A percentile compares a stretch with the other conserved stretches of the same genome.
These are phyloP conservation scores for Silene coronaria DNA, from an alignment of 179 eudicot species.

Conservation along the genomic window DNA sequence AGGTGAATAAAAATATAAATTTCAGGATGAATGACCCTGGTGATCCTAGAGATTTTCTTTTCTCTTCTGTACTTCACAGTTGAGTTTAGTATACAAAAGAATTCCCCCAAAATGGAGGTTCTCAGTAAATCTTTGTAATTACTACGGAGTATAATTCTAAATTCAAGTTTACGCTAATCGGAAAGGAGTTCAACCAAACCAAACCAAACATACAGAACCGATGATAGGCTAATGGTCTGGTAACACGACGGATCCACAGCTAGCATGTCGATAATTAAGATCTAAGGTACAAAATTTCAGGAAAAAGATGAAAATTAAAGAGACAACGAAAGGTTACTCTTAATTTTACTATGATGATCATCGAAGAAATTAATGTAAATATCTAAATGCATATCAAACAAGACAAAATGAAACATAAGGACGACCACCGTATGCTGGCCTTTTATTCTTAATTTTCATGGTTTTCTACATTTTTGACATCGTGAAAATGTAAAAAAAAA, in stretches of 20 bases:
- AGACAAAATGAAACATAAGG: not conserved
- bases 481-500: not conserved
- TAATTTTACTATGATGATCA: too few relatives aligned
- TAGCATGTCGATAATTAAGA: too few relatives aligned
- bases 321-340: too few relatives aligned
- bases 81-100: conserved; percentile 12
- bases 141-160: not conserved
- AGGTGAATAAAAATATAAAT: conserved; percentile 8
- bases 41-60: not conserved
- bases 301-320: too few relatives aligned
- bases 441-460: not conserved
- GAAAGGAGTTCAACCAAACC: not conserved
- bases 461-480: conserved; percentile 6
- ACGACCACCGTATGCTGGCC: conserved; percentile 1
- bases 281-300: too few relatives aligned
- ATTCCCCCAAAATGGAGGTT: not conserved
- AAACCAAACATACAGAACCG: not conserved
- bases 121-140: conserved; percentile 7
- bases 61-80: not conserved
- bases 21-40: not conserved
- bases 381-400: too few relatives aligned
- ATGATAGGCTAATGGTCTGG: not conserved
- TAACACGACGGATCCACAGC: too few relatives aligned
- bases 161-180: not conserved
- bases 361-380: too few relatives aligned